phyloP scores from a whole-genome alignment of 176 grass and related monocot genomes.

The Thinopyrum elongatum region DNA sequence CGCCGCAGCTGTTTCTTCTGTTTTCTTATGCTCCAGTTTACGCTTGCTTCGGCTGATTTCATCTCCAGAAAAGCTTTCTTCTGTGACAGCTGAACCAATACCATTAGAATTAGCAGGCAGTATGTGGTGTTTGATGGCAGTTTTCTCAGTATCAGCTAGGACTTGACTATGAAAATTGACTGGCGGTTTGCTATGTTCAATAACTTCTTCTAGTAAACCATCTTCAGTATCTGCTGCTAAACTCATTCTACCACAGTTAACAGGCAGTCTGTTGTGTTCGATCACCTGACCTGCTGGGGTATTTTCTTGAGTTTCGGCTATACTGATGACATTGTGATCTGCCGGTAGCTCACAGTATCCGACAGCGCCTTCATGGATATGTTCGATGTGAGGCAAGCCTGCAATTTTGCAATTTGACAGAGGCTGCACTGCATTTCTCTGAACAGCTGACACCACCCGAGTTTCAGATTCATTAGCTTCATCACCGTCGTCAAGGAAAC shows the following conservation, averaged over 20 bases:
- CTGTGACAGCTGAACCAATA: not conserved
- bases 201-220: not conserved
- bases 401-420: not conserved
- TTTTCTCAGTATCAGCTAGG: not conserved
- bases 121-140: not conserved
- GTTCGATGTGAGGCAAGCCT: not conserved
- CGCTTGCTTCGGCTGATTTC: not conserved
- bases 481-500: not conserved
- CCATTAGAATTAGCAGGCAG: not conserved
- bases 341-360: not conserved
- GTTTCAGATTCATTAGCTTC: not conserved
- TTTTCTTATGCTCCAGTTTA: not conserved
- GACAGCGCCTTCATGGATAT: not conserved
- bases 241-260: not conserved
- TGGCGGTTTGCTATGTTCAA: not conserved
- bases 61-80: not conserved
- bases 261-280: not conserved
- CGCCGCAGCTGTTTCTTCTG: constrained; percentile 9
- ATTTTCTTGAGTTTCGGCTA: not conserved
- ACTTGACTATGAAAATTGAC: not conserved
- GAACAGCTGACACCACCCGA: not conserved
- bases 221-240: not conserved
- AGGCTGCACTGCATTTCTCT: not conserved
- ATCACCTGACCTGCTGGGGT: not conserved
- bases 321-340: not conserved